Evolutionary conservation across 1,284 basidiomycete species (phyloP), one percentile per base, ranked within the genome.

Genomic region (Cryptococcus deneoformans): DNA sequence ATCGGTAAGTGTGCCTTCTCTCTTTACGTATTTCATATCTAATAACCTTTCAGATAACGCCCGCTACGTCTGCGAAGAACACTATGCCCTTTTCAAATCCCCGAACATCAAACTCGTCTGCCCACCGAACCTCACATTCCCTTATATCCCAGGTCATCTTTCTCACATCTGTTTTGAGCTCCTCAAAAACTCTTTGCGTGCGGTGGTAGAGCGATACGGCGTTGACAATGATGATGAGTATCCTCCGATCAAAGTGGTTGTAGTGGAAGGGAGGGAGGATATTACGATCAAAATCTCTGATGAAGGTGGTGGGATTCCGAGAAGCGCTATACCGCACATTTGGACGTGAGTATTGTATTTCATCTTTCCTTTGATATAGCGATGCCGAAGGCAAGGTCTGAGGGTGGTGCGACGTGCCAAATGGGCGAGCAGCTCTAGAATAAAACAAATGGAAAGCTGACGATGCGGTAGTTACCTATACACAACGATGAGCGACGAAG

Each of bases 261-360:
- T 98, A 24, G 91, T 97, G 2, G 93, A 98, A 74, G 92, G 92
- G 11, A 88, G 86, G 56, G 82, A 84, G 75, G 95, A 99, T 75
- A 98, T 99, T 68, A 99, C 95, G 7, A 93, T 99, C 84, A 99
- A 99, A 84, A 98, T 99, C 66, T 86, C 84, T 24, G 90, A 92
- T 75, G 95, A 99, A 73, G 95, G 95, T 9, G 96, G 95, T 5
- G 96, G 96, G 1, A 99, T 99, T 59, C 86, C 93, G 16, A 80
- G 95, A 49, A 91, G 89, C 67, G 95, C 93, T 0, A 88, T 98
- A 38, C 91, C 92, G 5, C 82, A 96, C 53, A 96, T 98, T 53
- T 99, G 95, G 95, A 98, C 94, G 58, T 99, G 95, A 77, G 95
- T 82, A 75, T 62, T 48, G 29, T 29, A 29, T 47, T 9, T 7